Percentiles rank a stretch among this genome's conserved stretches.
These are phyloP conservation scores for Colletotrichum chlorophyti DNA, from an alignment of 2,329 filamentous ascomycete genomes.

Conservation along the genomic window DNA sequence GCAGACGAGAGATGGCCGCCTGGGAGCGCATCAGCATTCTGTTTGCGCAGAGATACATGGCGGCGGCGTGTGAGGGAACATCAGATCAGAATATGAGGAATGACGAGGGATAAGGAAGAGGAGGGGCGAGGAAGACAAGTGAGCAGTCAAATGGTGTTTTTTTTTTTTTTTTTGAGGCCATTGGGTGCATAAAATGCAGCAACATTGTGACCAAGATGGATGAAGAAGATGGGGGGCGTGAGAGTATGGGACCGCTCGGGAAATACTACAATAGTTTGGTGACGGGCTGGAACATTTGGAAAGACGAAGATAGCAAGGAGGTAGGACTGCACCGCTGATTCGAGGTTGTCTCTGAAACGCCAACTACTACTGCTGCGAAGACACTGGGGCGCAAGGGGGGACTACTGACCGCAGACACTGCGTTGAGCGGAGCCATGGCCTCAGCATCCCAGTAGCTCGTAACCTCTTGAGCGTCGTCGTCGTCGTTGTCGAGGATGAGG, in stretches of 20 bases:
- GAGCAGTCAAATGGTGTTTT: not conserved
- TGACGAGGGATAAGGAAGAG: not conserved
- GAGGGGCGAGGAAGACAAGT: not conserved
- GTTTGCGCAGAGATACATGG: conserved; percentile 30
- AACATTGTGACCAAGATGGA: not conserved
- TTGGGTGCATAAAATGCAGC: not conserved
- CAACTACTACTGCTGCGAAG: not conserved
- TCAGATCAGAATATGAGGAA: too few relatives aligned
- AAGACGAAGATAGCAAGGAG: not conserved
- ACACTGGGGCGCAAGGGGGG: not conserved
- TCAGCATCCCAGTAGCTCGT: conserved; percentile 64
- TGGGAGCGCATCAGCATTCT: conserved; percentile 36
- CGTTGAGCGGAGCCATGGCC: conserved; percentile 63
- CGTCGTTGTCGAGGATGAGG: conserved; percentile 19
- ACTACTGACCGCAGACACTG: conserved; percentile 59
- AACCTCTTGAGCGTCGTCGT: conserved; percentile 40
- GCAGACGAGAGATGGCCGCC: conserved; percentile 66
- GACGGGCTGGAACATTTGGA: conserved; percentile 9
- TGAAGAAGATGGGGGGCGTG: not conserved
- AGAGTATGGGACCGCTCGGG: conserved; percentile 2
- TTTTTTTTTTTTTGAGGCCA: too few relatives aligned
- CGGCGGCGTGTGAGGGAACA: not conserved
- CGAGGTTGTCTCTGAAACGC: not conserved
- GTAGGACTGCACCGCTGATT: not conserved
- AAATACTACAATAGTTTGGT: not conserved